These are phyloP conservation scores for Ceratocystis diversiconidia DNA, from an alignment of 2,329 filamentous ascomycete species.

Conservation along the genomic window DNA sequence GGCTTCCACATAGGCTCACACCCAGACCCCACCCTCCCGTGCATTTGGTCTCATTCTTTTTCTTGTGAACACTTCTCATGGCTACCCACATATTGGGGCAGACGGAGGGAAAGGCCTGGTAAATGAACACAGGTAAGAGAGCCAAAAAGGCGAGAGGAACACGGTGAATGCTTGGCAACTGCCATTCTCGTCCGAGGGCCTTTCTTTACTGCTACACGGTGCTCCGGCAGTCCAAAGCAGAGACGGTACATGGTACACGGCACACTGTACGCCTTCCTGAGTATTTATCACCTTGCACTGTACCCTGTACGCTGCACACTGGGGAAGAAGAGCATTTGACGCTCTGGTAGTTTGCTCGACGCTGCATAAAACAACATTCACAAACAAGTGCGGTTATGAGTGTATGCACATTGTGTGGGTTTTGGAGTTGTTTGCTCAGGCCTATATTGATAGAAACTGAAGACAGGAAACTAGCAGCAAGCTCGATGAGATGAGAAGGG, in stretches of 20 bases:
- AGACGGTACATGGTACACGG: not conserved
- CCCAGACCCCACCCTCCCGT: not conserved
- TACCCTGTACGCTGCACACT: not conserved
- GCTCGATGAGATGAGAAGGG: not conserved
- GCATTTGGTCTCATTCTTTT: not conserved
- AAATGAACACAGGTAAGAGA: not conserved
- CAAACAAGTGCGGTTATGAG: not conserved
- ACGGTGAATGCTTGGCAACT: not conserved
- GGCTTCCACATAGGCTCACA: not conserved
- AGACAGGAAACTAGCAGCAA: not conserved
- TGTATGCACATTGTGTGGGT: not conserved
- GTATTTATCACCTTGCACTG: not conserved
- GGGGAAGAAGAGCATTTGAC: not conserved
- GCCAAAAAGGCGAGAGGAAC: not conserved
- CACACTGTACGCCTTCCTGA: not conserved
- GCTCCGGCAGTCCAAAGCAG: not conserved
- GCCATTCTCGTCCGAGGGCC: conserved; percentile 2
- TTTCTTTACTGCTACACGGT: not conserved
- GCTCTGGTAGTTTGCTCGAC: not conserved
- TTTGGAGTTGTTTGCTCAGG: not conserved
- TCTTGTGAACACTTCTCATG: not conserved
- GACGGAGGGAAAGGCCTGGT: not conserved
- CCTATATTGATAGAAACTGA: not conserved
- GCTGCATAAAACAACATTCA: not conserved
- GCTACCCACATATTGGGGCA: conserved; percentile 1